These are phyloP conservation scores for Paraglomus occultum DNA, from an alignment of 192 early-diverging fungal species.

Conservation along the genomic window DNA sequence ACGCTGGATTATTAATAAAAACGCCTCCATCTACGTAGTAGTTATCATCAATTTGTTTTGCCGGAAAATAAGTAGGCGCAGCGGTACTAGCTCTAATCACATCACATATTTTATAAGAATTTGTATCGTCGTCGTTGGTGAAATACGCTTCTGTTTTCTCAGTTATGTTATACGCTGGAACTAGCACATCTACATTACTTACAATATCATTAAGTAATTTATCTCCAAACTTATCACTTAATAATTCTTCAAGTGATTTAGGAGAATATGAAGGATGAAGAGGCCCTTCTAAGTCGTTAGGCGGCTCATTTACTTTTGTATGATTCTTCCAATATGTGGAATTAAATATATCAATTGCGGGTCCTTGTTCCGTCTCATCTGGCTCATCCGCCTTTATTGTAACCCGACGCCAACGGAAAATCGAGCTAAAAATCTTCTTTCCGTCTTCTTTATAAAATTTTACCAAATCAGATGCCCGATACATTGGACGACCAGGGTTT, in stretches of 20 bases:
- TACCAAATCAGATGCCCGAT: not conserved
- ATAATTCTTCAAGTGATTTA: not conserved
- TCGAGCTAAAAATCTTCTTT: too few relatives aligned
- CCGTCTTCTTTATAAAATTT: not conserved
- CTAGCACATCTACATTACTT: not conserved
- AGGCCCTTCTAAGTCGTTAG: too few relatives aligned
- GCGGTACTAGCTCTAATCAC: constrained; percentile 1
- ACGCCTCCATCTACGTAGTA: not conserved
- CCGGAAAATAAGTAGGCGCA: constrained; percentile 3
- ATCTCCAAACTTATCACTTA: not conserved
- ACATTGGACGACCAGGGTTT: not conserved
- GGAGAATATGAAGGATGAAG: not conserved
- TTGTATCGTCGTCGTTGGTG: not conserved
- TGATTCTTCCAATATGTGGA: too few relatives aligned
- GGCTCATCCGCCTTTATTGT: too few relatives aligned
- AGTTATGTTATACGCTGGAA: constrained; percentile 6
- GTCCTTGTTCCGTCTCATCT: too few relatives aligned
- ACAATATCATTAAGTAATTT: not conserved
- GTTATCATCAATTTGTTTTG: not conserved
- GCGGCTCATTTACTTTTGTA: too few relatives aligned
- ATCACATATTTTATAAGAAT: not conserved
- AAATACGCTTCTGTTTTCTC: not conserved
- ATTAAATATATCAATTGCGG: too few relatives aligned
- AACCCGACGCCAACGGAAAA: too few relatives aligned
- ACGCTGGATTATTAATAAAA: constrained; percentile 16